Conservation (phyloP, 1,284 basidiomycete species). For the Vanrija sp. region DNA sequence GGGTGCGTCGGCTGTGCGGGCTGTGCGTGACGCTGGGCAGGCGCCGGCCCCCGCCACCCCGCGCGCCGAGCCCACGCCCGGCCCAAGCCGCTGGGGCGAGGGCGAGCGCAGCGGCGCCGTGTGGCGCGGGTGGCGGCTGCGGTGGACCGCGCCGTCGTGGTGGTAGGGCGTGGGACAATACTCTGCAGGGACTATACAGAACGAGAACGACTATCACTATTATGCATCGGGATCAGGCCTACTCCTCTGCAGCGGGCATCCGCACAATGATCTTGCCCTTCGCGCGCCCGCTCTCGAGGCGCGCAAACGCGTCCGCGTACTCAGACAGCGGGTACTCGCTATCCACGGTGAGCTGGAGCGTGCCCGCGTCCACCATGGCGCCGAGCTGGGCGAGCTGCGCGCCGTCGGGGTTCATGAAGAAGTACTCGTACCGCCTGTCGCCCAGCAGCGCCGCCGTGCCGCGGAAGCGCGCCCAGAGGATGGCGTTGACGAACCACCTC, state of each 20-base stretch:
- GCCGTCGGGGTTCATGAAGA: slow-evolving; percentile 21
- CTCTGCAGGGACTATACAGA: too few species aligned
- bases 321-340: slow-evolving; percentile 3
- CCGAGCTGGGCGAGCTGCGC: slow-evolving; percentile 9
- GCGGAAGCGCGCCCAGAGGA: not conserved
- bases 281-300: slow-evolving; percentile 10
- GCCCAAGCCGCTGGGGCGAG: too few species aligned
- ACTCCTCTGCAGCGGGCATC: not conserved
- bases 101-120: too few species aligned
- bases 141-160: too few species aligned
- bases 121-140: too few species aligned
- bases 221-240: not conserved
- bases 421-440: slow-evolving; percentile 11
- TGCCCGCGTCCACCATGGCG: slow-evolving; percentile 6
- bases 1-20: too few species aligned
- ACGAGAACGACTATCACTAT: too few species aligned
- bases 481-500: not conserved
- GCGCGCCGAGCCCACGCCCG: not conserved
- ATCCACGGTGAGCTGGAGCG: slow-evolving; percentile 13
- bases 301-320: slow-evolving; percentile 11
- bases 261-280: slow-evolving; percentile 19
- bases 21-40: too few species aligned
- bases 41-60: too few species aligned
- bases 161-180: not conserved
- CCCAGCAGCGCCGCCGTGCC: not conserved